phyloP scores from a whole-genome alignment of 2,329 filamentous ascomycete species.

The Fusarium incarnatum region DNA sequence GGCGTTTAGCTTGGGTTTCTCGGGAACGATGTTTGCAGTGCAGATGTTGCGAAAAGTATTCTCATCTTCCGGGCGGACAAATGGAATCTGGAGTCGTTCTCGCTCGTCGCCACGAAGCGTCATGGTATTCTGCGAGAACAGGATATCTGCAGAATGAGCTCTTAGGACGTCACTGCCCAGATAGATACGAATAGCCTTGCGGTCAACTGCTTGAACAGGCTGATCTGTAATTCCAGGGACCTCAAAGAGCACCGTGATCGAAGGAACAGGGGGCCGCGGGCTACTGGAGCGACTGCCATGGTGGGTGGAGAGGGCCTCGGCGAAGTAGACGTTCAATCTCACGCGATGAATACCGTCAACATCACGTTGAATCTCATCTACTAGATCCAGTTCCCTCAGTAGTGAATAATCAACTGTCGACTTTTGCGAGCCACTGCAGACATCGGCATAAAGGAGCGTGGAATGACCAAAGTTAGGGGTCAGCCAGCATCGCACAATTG shows the following conservation, averaged over 20 bases:
- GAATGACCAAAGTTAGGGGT: slow-evolving; percentile 90
- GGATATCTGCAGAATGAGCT: slow-evolving; percentile 86
- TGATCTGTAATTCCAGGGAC: slow-evolving; percentile 70
- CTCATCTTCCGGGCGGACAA: slow-evolving; percentile 92
- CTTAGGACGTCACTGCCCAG: slow-evolving; percentile 90
- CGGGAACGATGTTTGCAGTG: slow-evolving; percentile 68
- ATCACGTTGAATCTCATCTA: slow-evolving; percentile 72
- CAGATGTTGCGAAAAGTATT: slow-evolving; percentile 80
- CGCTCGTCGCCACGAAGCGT: slow-evolving; percentile 87
- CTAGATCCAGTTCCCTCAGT: slow-evolving; percentile 78
- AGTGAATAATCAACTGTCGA: slow-evolving; percentile 84
- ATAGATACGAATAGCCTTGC: slow-evolving; percentile 82
- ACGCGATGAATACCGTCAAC: slow-evolving; percentile 75
- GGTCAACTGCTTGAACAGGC: slow-evolving; percentile 49
- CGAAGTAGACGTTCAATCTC: slow-evolving; percentile 85
- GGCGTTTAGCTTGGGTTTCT: slow-evolving; percentile 70
- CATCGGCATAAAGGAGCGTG: slow-evolving; percentile 87
- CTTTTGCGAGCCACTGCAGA: slow-evolving; percentile 91
- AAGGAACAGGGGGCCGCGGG: slow-evolving; percentile 78
- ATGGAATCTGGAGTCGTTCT: slow-evolving; percentile 88
- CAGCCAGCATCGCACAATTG: slow-evolving; percentile 96
- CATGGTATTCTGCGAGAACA: slow-evolving; percentile 93
- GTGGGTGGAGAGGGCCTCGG: slow-evolving; percentile 86
- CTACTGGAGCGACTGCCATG: slow-evolving; percentile 78
- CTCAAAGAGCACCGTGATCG: slow-evolving; percentile 82